Percentiles rank a stretch among this genome's conserved stretches.
phyloP scores from a whole-genome alignment of 164 flowering plant species.

The Tetracentron sinense region DNA sequence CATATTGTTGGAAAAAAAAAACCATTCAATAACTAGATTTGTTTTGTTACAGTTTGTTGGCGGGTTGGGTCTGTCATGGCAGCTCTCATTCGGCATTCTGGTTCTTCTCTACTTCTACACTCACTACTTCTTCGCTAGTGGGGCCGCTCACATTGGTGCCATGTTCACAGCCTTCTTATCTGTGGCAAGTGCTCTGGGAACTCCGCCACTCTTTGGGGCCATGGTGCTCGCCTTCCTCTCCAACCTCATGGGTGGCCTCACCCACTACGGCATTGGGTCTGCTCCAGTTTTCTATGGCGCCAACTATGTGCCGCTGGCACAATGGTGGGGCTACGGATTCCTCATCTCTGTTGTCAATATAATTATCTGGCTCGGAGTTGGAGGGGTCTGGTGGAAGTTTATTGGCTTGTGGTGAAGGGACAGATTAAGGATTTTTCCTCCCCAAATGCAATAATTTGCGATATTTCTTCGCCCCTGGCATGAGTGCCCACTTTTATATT shows the following conservation, averaged over 20 bases:
- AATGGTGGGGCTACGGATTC: conserved; percentile 95
- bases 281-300: conserved; percentile 96
- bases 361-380: conserved; percentile 85
- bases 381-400: conserved; percentile 88
- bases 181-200: conserved; percentile 82
- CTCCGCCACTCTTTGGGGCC: conserved; percentile 80
- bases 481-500: not conserved
- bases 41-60: conserved; percentile 73
- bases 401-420: conserved; percentile 69
- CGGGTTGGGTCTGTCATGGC: conserved; percentile 91
- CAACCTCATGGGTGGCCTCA: conserved; percentile 90
- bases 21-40: conserved; percentile 1
- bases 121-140: conserved; percentile 95
- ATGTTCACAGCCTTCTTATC: conserved; percentile 95
- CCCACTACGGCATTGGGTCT: conserved; percentile 89
- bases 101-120: conserved; percentile 90
- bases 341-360: conserved; percentile 75
- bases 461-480: conserved; percentile 13
- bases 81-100: conserved; percentile 77
- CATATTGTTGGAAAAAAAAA: not conserved
- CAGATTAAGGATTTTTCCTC: not conserved
- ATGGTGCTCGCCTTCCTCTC: conserved; percentile 81
- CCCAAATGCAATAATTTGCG: too few relatives aligned
- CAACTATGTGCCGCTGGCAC: conserved; percentile 68
- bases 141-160: conserved; percentile 96